These are phyloP conservation scores for Claviceps sp. DNA, from an alignment of 2,329 filamentous ascomycete genomes.

Conservation along the genomic window DNA sequence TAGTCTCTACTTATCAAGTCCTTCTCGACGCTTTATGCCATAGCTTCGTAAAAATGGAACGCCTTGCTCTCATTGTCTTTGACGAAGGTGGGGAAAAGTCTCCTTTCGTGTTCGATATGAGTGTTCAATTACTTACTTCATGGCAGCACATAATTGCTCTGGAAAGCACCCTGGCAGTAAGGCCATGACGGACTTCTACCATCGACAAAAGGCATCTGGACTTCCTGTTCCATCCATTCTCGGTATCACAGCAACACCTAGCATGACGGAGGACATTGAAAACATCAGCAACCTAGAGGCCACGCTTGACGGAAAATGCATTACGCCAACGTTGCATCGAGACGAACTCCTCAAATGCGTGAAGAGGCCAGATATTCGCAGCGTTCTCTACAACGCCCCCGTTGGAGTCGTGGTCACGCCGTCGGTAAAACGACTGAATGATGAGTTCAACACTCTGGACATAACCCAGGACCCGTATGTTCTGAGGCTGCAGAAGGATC, in stretches of 20 bases:
- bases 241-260: constrained; percentile 69
- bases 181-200: constrained; percentile 65
- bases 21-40: constrained; percentile 62
- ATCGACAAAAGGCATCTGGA: constrained; percentile 27
- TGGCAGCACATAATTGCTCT: constrained; percentile 59
- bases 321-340: constrained; percentile 54
- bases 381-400: constrained; percentile 18
- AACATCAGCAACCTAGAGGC: constrained; percentile 50
- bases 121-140: background rate
- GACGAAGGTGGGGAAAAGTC: constrained; percentile 54
- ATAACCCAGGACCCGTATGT: constrained; percentile 50
- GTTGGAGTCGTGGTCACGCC: constrained; percentile 11
- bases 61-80: constrained; percentile 59
- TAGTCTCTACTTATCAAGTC: constrained; percentile 67
- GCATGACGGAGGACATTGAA: constrained; percentile 43
- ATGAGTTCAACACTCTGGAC: constrained; percentile 31
- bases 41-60: constrained; percentile 54
- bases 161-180: constrained; percentile 49
- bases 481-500: constrained; percentile 28
- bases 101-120: background rate
- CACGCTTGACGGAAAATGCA: constrained; percentile 56
- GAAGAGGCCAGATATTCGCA: constrained; percentile 47
- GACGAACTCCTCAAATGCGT: constrained; percentile 56
- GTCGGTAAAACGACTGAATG: constrained; percentile 30
- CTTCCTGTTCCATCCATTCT: constrained; percentile 49